These are phyloP conservation scores for Endotrypanum monterogeii DNA, from an alignment of 208 protist species.

Conservation along the genomic window DNA sequence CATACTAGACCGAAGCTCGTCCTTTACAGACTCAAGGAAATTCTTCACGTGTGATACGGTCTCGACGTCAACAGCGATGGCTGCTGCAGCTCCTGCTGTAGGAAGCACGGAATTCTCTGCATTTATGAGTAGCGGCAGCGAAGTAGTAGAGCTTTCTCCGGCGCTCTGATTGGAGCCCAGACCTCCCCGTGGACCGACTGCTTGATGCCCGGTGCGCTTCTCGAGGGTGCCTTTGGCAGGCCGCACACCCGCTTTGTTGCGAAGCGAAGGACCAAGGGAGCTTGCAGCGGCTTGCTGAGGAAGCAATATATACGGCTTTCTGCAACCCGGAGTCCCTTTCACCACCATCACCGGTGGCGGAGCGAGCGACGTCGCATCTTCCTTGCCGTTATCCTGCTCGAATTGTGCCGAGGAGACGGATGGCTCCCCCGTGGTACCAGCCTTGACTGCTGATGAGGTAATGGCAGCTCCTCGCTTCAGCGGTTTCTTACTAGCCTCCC, in stretches of 20 bases:
- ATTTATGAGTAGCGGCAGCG: background rate
- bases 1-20: background rate
- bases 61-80: conserved; percentile 22
- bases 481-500: background rate
- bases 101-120: conserved; percentile 33
- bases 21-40: conserved; percentile 25
- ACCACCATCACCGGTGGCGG: conserved; percentile 23
- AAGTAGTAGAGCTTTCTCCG: background rate
- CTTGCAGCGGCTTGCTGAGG: conserved; percentile 20
- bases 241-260: background rate
- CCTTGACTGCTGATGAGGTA: background rate
- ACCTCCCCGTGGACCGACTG: background rate
- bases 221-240: background rate
- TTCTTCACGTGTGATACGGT: conserved; percentile 33
- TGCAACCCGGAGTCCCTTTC: conserved; percentile 4
- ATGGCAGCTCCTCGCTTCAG: background rate
- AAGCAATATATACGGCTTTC: conserved; percentile 25
- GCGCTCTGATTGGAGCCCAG: background rate
- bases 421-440: background rate
- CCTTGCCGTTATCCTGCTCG: background rate
- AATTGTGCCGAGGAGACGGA: background rate
- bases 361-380: background rate
- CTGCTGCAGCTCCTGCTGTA: conserved; percentile 22
- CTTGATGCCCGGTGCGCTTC: background rate
- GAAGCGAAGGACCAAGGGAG: conserved; percentile 18